These are phyloP conservation scores for Globisporangium carolinianum DNA, from an alignment of 352 stramenopile genomes.

Conservation along the genomic window DNA sequence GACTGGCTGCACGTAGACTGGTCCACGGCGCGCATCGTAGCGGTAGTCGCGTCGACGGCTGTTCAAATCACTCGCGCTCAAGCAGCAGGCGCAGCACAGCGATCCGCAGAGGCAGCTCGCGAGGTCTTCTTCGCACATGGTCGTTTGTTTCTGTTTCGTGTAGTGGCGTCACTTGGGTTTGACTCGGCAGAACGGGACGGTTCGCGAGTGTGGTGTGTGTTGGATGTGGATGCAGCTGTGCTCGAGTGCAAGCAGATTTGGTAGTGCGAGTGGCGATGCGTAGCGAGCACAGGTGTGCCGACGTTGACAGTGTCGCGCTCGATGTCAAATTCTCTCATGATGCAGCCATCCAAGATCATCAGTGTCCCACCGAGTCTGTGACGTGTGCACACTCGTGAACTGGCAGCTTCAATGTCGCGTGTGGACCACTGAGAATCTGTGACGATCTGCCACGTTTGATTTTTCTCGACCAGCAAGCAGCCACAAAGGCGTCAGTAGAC, in stretches of 20 bases:
- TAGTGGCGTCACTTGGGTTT: too few relatives aligned
- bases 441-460: background rate
- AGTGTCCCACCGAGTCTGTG: constrained; percentile 11
- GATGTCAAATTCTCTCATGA: too few relatives aligned
- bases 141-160: too few relatives aligned
- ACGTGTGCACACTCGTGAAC: constrained; percentile 15
- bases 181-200: background rate
- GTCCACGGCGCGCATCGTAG: constrained; percentile 8
- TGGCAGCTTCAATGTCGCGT: constrained; percentile 1
- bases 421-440: constrained; percentile 2
- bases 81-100: constrained; percentile 15
- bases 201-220: background rate
- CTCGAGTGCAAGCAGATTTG: background rate
- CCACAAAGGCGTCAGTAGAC: too few relatives aligned
- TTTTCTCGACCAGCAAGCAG: too few relatives aligned
- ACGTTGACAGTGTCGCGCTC: background rate
- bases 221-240: background rate
- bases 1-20: constrained; percentile 33
- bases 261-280: background rate
- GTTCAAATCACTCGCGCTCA: constrained; percentile 12
- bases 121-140: constrained; percentile 17
- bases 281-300: background rate
- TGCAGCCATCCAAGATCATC: background rate
- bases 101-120: constrained; percentile 16
- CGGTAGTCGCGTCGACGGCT: constrained; percentile 6